These are phyloP conservation scores for Stentor coeruleus DNA, from an alignment of 73 alveolate genomes.

Conservation along the genomic window DNA sequence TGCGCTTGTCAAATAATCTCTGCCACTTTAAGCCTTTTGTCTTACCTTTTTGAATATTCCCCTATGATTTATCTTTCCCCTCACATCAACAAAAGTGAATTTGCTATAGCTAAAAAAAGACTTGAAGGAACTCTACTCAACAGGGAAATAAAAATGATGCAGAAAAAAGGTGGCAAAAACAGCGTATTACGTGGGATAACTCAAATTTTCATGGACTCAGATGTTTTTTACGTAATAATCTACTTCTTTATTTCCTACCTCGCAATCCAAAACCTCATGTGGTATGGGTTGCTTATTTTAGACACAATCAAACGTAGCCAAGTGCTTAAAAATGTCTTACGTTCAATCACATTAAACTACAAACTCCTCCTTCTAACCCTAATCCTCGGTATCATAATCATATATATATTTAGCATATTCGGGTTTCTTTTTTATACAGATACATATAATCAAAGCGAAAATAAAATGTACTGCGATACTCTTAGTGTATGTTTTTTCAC, in stretches of 20 bases:
- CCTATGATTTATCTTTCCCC: constrained; percentile 5
- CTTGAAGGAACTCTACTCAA: not conserved
- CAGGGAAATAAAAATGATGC: not conserved
- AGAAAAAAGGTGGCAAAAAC: not conserved
- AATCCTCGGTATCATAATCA: constrained; percentile 72
- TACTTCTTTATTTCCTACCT: not conserved
- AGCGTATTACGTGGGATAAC: not conserved
- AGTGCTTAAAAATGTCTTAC: constrained; percentile 72
- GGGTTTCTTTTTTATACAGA: constrained; percentile 72
- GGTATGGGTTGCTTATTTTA: constrained; percentile 68
- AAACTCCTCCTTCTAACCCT: constrained; percentile 75
- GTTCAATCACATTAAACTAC: constrained; percentile 73
- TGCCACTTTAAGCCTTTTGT: not conserved
- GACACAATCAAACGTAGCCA: constrained; percentile 62
- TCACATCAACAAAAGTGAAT: not conserved
- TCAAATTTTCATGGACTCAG: not conserved
- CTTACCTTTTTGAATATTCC: constrained; percentile 10
- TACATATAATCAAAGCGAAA: constrained; percentile 62
- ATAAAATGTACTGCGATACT: constrained; percentile 42
- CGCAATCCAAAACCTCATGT: constrained; percentile 34
- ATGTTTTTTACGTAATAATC: not conserved
- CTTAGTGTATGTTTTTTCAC: constrained; percentile 66
- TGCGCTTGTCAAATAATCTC: constrained; percentile 8
- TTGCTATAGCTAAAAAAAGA: not conserved
- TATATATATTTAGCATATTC: constrained; percentile 72